These are phyloP conservation scores for Clonostachys byssicola DNA, from an alignment of 2,329 filamentous ascomycete species.

Conservation along the genomic window DNA sequence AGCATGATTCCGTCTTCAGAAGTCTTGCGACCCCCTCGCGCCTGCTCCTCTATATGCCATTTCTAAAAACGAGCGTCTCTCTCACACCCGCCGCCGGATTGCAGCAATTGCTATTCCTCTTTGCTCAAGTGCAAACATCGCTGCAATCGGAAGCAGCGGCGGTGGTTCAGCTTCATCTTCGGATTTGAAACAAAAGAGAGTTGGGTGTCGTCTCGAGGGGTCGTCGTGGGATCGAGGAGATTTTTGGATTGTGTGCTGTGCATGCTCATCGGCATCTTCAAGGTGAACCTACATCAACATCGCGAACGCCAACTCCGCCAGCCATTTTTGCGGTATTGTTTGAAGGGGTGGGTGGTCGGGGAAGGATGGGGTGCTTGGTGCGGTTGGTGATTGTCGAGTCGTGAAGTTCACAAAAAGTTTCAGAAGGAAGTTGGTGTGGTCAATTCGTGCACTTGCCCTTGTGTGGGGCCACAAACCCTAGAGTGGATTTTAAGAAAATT, in stretches of 20 bases:
- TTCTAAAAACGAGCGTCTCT: neutral
- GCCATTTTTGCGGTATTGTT: constrained; percentile 66
- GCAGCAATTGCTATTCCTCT: neutral
- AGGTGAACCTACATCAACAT: constrained; percentile 70
- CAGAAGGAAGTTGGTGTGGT: constrained; percentile 24
- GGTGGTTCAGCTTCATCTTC: too few species aligned
- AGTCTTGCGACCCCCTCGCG: constrained; percentile 69
- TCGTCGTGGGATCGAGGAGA: neutral
- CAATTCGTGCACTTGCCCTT: neutral
- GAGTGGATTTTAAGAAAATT: neutral
- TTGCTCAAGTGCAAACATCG: neutral
- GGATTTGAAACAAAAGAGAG: neutral
- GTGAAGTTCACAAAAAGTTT: constrained; percentile 11
- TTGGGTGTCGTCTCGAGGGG: constrained; percentile 12
- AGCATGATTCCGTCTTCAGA: constrained; percentile 72
- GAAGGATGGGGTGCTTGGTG: constrained; percentile 22
- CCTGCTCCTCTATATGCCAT: constrained; percentile 47
- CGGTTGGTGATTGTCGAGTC: constrained; percentile 10
- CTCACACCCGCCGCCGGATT: neutral
- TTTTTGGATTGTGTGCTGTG: constrained; percentile 5
- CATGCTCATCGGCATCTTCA: constrained; percentile 11
- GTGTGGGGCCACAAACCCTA: constrained; percentile 4
- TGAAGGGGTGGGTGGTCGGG: constrained; percentile 13
- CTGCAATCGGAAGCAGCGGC: too few species aligned
- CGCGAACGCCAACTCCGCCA: constrained; percentile 76